Evolutionary conservation across 2,329 filamentous ascomycete species (phyloP).

Genomic region (Chaetomium sp.): DNA sequence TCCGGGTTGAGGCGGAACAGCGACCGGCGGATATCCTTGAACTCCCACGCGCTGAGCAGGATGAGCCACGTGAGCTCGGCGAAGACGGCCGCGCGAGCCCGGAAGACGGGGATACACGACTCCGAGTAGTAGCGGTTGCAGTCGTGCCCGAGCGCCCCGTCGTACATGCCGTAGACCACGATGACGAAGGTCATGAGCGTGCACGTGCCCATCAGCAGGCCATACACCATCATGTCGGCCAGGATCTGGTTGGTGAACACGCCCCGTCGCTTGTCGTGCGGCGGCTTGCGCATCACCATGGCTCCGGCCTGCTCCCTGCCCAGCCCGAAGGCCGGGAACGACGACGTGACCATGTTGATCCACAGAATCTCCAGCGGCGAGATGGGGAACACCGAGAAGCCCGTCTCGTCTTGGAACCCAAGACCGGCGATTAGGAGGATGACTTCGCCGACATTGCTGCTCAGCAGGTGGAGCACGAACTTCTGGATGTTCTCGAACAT

Average conservation of each 20-base stretch:
- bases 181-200: conserved; percentile 68
- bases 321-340: conserved; percentile 84
- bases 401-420: conserved; percentile 71
- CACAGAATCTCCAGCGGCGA: conserved; percentile 85
- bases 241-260: conserved; percentile 80
- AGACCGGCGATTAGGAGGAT: conserved; percentile 79
- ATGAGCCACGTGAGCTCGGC: conserved; percentile 74
- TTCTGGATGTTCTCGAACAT: conserved; percentile 92
- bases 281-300: conserved; percentile 79
- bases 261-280: conserved; percentile 67
- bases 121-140: conserved; percentile 65
- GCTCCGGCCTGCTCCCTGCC: conserved; percentile 75
- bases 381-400: conserved; percentile 81
- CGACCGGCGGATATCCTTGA: conserved; percentile 71
- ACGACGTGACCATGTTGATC: conserved; percentile 93
- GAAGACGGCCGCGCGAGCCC: conserved; percentile 72
- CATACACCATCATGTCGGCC: conserved; percentile 78
- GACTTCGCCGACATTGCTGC: conserved; percentile 82
- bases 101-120: conserved; percentile 63
- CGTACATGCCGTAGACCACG: conserved; percentile 59
- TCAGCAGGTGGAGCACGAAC: conserved; percentile 77
- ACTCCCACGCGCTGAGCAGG: conserved; percentile 76
- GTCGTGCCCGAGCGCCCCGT: conserved; percentile 57
- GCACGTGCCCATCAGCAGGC: conserved; percentile 73
- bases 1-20: conserved; percentile 68